phyloP scores from a whole-genome alignment of 2,329 filamentous ascomycete species.

The Mycogone perniciosa region DNA sequence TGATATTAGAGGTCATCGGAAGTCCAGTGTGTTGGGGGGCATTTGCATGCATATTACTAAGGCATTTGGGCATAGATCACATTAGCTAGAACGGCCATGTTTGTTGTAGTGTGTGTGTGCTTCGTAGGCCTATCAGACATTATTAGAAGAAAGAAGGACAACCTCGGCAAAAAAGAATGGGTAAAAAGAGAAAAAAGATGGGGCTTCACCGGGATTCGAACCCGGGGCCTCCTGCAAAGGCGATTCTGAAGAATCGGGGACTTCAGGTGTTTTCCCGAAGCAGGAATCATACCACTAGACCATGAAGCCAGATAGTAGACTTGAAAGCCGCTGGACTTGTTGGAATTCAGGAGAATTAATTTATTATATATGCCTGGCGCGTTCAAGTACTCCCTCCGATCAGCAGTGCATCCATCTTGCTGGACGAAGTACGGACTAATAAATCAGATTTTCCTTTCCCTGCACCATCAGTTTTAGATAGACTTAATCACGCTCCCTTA shows the following conservation, averaged over 20 bases:
- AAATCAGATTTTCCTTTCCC: no score
- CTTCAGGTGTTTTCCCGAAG: slow-evolving; percentile 15
- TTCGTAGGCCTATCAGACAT: no score
- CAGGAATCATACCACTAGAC: slow-evolving; percentile 24
- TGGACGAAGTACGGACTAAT: no score
- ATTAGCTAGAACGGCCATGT: not conserved
- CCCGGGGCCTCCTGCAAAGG: slow-evolving; percentile 19
- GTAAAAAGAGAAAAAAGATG: slow-evolving; percentile 10
- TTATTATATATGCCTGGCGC: not conserved
- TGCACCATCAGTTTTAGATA: no score
- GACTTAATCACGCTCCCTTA: no score
- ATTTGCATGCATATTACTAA: no score
- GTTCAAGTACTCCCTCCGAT: no score
- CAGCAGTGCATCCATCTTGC: no score
- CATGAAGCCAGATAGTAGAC: slow-evolving; percentile 15
- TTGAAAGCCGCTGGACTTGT: slow-evolving; percentile 8
- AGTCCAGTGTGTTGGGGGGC: no score
- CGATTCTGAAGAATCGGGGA: slow-evolving; percentile 17
- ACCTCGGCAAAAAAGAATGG: not conserved
- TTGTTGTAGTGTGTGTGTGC: not conserved
- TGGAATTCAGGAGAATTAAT: not conserved
- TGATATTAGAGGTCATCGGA: no score
- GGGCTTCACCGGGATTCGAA: slow-evolving; percentile 18
- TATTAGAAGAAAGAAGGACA: no score
- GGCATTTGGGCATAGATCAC: no score